Percentiles rank a stretch among this genome's conserved stretches.
phyloP scores from a whole-genome alignment of 352 stramenopile genomes.

The Saprolegnia diclina region DNA sequence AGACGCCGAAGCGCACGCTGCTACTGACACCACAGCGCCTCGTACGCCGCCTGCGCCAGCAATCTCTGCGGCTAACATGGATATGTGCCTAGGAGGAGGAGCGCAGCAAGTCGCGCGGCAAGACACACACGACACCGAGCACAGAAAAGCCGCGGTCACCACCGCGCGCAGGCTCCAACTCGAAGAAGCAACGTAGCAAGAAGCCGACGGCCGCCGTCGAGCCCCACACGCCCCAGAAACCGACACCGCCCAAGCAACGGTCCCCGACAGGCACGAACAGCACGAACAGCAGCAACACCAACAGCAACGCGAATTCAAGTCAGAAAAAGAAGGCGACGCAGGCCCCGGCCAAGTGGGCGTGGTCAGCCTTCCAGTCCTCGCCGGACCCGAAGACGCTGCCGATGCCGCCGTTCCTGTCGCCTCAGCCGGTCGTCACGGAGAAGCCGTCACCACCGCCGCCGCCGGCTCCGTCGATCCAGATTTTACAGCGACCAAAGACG shows the following conservation, averaged over 20 bases:
- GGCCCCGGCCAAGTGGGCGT: conserved; percentile 65
- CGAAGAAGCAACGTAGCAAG: conserved; percentile 1
- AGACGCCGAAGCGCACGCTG: conserved; percentile 1
- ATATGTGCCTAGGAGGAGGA: conserved; percentile 16
- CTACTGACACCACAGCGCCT: conserved; percentile 26
- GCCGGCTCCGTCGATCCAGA: conserved; percentile 30
- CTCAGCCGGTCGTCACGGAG: conserved; percentile 20
- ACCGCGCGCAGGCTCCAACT: background rate
- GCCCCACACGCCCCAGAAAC: background rate
- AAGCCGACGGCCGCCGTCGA: background rate
- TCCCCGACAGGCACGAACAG: no score
- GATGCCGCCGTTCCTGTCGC: conserved; percentile 61
- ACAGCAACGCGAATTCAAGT: conserved; percentile 31
- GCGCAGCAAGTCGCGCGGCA: conserved; percentile 21
- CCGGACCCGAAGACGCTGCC: conserved; percentile 65
- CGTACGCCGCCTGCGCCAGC: background rate
- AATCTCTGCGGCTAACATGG: background rate
- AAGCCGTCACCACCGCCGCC: conserved; percentile 30
- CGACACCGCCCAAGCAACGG: background rate
- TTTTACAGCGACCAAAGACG: conserved; percentile 33
- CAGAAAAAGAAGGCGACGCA: conserved; percentile 47
- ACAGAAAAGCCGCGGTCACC: background rate
- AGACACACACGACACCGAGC: background rate
- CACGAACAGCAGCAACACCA: conserved; percentile 29
- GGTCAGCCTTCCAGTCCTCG: conserved; percentile 78